Base-by-base conservation (phyloP, 495 filamentous ascomycete species). In the Daldinia concentrica region DNA sequence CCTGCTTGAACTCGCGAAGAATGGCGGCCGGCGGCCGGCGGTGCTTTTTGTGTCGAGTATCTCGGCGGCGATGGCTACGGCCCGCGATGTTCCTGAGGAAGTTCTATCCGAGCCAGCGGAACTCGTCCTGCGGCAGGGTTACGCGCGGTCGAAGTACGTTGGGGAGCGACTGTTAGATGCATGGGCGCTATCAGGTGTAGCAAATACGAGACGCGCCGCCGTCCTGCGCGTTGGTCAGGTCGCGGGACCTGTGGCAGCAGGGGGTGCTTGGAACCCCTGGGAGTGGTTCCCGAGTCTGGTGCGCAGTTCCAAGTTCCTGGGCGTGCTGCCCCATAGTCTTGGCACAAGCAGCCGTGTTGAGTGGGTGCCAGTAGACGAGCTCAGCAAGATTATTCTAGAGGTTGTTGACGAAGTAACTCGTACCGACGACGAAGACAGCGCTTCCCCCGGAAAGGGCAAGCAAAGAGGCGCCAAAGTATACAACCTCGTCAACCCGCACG, bases 201-300 rank as follows among this genome's bases (percentile, higher is more conserved):
- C 17, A 48, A 48, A 48, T 39, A 56, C 52, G 14, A 62, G 59
- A 22, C 56, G 17, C 32, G 74, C 58, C 2, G 74, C 71, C 2
- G 59, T 78, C 39, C 54, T 76, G 26, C 74, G 76, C 32, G 69
- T 78, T 6, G 76, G 76, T 3, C 76, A 78, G 57, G 60, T 78
- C 11, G 71, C 71, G 4, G 76, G 76, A 0, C 74, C 76, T 0
- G 66, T 69, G 17, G 41, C n/a, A 41, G 32, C 68, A 6, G 59
- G 61, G 2, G 76, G 76, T 8, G 22, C 45, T 17, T 78, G 76
- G 76, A 76, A 76, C 15, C 6, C 19, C 24, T 52, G 60, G 59
- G 76, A 78, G 50, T 78, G 76, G 76, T 69, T 72, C 19, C 76
- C 76, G 30, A 68, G 66, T 8, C 41, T 78, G 51, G 54, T 78